Evolutionary conservation across 2,329 filamentous ascomycete species (phyloP).

Genomic region (Aspergillus arachidicola): DNA sequence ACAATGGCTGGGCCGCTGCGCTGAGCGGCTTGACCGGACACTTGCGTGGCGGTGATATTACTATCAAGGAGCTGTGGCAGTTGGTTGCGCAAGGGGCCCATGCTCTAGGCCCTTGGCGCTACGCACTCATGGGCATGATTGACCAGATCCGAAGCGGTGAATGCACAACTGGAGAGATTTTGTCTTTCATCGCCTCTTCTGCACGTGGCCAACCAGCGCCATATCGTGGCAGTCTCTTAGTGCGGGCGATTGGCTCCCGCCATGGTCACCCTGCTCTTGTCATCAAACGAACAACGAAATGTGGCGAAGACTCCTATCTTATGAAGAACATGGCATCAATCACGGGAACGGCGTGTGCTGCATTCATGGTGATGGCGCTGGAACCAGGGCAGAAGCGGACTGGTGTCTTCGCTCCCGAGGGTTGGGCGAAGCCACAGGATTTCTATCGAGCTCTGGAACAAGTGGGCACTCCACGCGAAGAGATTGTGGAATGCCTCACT

Average conservation of each 20-base stretch:
- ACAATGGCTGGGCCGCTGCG: not conserved
- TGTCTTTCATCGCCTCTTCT: slow-evolving; percentile 14
- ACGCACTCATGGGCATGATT: slow-evolving; percentile 16
- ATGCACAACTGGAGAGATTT: slow-evolving; percentile 13
- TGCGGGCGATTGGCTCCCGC: slow-evolving; percentile 8
- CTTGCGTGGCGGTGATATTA: slow-evolving; percentile 14
- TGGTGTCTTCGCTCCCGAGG: not conserved
- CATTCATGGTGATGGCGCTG: not conserved
- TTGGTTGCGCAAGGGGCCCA: slow-evolving; percentile 3
- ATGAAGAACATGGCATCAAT: not conserved
- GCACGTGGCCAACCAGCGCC: slow-evolving; percentile 8
- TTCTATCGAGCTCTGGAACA: not conserved
- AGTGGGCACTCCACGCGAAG: not conserved
- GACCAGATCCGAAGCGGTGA: slow-evolving; percentile 15
- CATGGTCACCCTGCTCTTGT: slow-evolving; percentile 5
- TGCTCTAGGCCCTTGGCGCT: slow-evolving; percentile 16
- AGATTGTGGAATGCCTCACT: not conserved
- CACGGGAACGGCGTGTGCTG: not conserved
- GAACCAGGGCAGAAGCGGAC: not conserved
- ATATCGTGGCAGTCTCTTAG: not conserved
- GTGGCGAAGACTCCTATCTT: not conserved
- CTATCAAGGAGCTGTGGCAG: slow-evolving; percentile 16
- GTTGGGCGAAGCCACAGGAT: not conserved
- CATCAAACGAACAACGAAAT: slow-evolving; percentile 1
- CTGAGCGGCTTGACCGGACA: slow-evolving; percentile 2